Evolutionary conservation across 73 alveolate species (phyloP), one percentile per base, ranked within the genome.

Genomic region (Blepharisma japonicum): DNA sequence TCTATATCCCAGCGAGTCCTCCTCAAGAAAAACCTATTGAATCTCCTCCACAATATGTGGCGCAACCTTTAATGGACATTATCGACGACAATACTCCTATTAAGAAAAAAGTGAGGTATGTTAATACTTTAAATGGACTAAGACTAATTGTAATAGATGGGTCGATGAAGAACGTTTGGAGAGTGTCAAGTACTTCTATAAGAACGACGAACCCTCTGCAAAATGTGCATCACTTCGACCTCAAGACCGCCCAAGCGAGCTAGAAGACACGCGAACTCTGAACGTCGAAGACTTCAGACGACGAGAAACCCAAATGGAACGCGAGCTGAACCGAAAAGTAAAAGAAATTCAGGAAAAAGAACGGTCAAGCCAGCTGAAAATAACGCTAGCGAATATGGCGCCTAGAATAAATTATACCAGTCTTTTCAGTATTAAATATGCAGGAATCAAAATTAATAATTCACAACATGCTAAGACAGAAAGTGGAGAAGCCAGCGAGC

Each of bases 131-230:
- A 51, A 14, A 51, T 51, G 66, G 21, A 51, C 66, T 51, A 76
- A 55, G 55, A 77, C 67, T 38, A 78, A 77, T 21, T n/a, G 78
- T 6, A 84, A 77, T 39, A 66, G 54, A 50, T 83, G 84, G 85
- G 14, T 42, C 53, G 71, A 72, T n/a, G 81, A 66, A 6, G 90
- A 83, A 20, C 48, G 50, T 20, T 14, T 83, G 14, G 90, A 83
- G 67, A 9, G 25, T 6, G 70, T 77, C 8, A 83, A 83, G 70
- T 68, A 46, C 83, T 83, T 83, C 76, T 77, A 78, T 21, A 46
- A 54, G 80, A 78, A 67, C 47, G 90, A 83, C 51, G 81, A 51
- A 77, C 90, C 90, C 25, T 56, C 68, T 61, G 90, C 90, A 6
- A 51, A 51, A 51, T 51, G 66, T 51, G 66, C 66, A 51, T 14